These are phyloP conservation scores for Ustilago bromivora DNA, from an alignment of 1,284 basidiomycete genomes.

Conservation along the genomic window DNA sequence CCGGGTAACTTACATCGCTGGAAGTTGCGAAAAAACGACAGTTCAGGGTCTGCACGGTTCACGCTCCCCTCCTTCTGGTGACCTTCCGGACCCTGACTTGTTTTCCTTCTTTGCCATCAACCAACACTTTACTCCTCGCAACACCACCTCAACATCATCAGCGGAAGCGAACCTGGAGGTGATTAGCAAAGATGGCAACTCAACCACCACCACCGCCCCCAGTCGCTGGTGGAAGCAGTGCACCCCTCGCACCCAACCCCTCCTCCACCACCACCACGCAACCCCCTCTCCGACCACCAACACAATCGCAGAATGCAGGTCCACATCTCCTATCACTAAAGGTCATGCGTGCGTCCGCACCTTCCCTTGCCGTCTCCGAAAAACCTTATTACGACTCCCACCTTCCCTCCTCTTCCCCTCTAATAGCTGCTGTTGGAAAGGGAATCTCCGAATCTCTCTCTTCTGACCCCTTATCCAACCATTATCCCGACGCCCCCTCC, in stretches of 20 bases:
- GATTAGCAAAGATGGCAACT: not conserved
- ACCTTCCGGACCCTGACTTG: not conserved
- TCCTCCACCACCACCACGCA: constrained; percentile 3
- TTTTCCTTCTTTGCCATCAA: not conserved
- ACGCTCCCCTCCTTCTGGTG: not conserved
- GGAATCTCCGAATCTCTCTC: constrained; percentile 9
- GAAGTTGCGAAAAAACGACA: not conserved
- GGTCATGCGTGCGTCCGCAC: constrained; percentile 58
- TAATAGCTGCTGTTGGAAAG: constrained; percentile 13
- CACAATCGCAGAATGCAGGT: constrained; percentile 16
- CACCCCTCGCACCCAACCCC: constrained; percentile 4
- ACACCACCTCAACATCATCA: not conserved
- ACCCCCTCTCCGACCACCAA: not conserved
- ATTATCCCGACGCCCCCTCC: not conserved
- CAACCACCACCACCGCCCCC: not conserved
- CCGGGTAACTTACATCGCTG: not conserved
- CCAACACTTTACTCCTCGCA: not conserved
- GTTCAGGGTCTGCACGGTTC: constrained; percentile 20
- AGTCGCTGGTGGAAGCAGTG: not conserved
- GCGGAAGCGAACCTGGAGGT: not conserved
- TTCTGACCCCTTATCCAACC: constrained; percentile 23
- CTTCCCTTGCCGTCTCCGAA: constrained; percentile 38
- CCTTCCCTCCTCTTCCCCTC: not conserved
- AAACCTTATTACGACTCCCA: constrained; percentile 43
- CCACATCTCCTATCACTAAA: constrained; percentile 60